These are phyloP conservation scores for Verticillium dahliae DNA, from an alignment of 2,329 filamentous ascomycete genomes.

Conservation along the genomic window DNA sequence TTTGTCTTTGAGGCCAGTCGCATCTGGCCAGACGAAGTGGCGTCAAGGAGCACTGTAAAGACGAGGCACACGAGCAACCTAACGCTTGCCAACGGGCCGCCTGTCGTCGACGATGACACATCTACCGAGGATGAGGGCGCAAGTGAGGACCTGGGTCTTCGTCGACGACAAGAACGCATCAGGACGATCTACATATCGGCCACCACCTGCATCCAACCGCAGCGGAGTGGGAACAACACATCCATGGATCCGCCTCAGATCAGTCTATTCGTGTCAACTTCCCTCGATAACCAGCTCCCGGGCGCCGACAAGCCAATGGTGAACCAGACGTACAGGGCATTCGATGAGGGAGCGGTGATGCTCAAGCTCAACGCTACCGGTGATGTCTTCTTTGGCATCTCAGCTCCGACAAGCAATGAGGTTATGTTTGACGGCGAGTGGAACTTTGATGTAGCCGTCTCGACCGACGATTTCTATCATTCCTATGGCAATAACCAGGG, in stretches of 20 bases:
- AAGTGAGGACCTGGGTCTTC: slow-evolving; percentile 12
- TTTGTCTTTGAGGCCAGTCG: slow-evolving; percentile 58
- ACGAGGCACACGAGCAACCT: slow-evolving; percentile 16
- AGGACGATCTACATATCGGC: slow-evolving; percentile 71
- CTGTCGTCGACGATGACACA: slow-evolving; percentile 11
- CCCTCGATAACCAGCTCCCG: slow-evolving; percentile 55
- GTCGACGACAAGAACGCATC: slow-evolving; percentile 21
- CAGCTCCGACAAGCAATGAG: slow-evolving; percentile 58
- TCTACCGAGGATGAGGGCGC: slow-evolving; percentile 9
- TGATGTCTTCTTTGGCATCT: slow-evolving; percentile 71
- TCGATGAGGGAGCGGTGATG: slow-evolving; percentile 65
- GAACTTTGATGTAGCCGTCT: slow-evolving; percentile 76
- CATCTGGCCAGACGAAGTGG: slow-evolving; percentile 33
- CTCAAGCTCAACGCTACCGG: slow-evolving; percentile 53
- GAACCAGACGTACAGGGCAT: slow-evolving; percentile 38
- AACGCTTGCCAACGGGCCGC: slow-evolving; percentile 12
- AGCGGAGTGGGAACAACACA: slow-evolving; percentile 38
- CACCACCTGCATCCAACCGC: slow-evolving; percentile 78
- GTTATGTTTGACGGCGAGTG: slow-evolving; percentile 59
- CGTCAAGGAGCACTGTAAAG: slow-evolving; percentile 6
- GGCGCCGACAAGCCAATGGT: slow-evolving; percentile 49
- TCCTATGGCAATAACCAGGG: slow-evolving; percentile 36
- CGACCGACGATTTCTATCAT: slow-evolving; percentile 73
- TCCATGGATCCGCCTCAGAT: slow-evolving; percentile 60
- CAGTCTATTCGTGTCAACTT: slow-evolving; percentile 68